Base-by-base conservation (phyloP, 441 rosid genomes). In the Adansonia gregorii region DNA sequence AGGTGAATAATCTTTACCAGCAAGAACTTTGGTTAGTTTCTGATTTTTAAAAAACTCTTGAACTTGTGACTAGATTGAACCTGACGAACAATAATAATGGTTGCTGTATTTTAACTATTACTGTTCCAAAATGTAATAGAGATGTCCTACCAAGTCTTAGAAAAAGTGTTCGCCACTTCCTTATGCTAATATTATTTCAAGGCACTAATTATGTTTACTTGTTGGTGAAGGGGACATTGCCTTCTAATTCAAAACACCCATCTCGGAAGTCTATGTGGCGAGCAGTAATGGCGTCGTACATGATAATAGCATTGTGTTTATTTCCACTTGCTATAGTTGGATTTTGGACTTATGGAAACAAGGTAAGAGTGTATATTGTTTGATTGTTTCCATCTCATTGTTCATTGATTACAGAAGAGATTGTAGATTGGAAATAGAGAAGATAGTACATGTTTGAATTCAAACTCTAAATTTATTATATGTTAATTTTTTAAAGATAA, bases 291-390 rank as follows among this genome's bases (percentile, higher is more conserved):
- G 35, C 81, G 8, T 78, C 94, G n/a, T 90, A 87, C 74, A 6
- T 73, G 2, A 17, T 87, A 3, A 83, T 87, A 24, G 82, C 87
- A 48, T 49, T 79, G 12, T 85, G 87, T 51, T 46, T 81, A 1
- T 85, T 79, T 73, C 85, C 90, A 6, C 61, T 87, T 0, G 86
- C 90, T 6, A 80, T 87, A 1, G 81, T 51, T 41, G 91, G 89
- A 46, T 90, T 83, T 71, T 86, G 92, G 94, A 90, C 87, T 43
- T 84, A 85, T 19, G 94, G 94, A 67, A 83, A 83, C 78, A 72
- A 83, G 81, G 89, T 89, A 79, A 49, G 22, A 27, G 24, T 0
- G 19, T 11, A 3, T 10, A 35, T 35, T 4, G 41, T 35, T 35
- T 35, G 41, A 35, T 35, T 10, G 12, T 10, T 22, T 24, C 39